Conservation (phyloP, 768 basidiomycete species). For the Dioszegia aurantiaca region DNA sequence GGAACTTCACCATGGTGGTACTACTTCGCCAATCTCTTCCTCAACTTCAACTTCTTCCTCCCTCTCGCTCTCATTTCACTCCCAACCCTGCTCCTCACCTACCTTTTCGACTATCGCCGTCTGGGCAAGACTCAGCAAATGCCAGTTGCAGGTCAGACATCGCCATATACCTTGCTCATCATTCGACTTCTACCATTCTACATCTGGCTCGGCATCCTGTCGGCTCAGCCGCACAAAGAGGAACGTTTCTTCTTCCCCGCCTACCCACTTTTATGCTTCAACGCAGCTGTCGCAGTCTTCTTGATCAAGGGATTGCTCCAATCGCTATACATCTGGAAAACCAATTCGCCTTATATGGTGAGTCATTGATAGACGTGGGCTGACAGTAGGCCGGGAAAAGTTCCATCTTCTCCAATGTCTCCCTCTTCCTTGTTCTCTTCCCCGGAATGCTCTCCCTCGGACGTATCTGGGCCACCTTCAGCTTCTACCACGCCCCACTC, state of each 20-base stretch:
- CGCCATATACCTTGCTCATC: conserved; percentile 72
- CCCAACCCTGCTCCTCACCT: conserved; percentile 73
- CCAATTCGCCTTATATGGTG: conserved; percentile 81
- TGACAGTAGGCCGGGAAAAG: conserved; percentile 62
- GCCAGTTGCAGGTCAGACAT: conserved; percentile 53
- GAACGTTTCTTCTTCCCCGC: conserved; percentile 98
- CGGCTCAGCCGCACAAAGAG: conserved; percentile 87
- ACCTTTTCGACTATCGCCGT: conserved; percentile 70
- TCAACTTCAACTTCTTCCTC: conserved; percentile 89
- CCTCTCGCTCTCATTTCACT: conserved; percentile 77
- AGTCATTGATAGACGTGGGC: conserved; percentile 41
- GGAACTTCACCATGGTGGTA: conserved; percentile 84
- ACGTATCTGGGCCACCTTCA: conserved; percentile 74
- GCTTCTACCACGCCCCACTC: conserved; percentile 89
- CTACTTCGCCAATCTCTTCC: conserved; percentile 80
- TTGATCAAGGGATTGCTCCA: conserved; percentile 85
- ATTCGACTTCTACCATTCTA: conserved; percentile 84
- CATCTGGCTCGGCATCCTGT: conserved; percentile 80
- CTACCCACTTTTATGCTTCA: conserved; percentile 87
- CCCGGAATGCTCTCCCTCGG: conserved; percentile 70
- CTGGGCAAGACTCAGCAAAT: conserved; percentile 61
- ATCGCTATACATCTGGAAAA: conserved; percentile 66
- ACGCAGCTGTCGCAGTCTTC: conserved; percentile 84
- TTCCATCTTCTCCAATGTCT: conserved; percentile 73
- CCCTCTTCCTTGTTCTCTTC: conserved; percentile 66